Base-by-base conservation (phyloP, 2,329 filamentous ascomycete species). In the Chalara sp. region DNA sequence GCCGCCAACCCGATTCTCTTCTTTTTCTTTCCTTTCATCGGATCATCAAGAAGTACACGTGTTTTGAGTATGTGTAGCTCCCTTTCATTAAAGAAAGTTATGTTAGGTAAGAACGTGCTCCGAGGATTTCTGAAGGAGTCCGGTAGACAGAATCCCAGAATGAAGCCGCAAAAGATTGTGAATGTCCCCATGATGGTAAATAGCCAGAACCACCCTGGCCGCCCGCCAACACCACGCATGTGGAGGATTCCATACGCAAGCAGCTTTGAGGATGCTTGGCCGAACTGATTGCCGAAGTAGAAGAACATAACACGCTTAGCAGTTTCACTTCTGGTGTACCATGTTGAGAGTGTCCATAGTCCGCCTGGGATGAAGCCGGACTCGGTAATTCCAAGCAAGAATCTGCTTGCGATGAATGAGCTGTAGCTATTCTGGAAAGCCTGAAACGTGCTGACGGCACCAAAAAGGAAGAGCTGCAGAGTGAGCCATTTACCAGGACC, bases 21-120 rank as follows among this genome's bases (percentile, higher is more conserved):
- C 21, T 21, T 21, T 21, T 21, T 21, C 21, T 21, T 21, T 21
- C 72, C 60, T 72, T 76, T 40, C 65, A 68, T 56, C n/a, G 59
- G 59, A 45, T 79, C 78, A 50, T 81, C 78, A 5, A 78, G 72
- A 31, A 68, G 56, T 28, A 83, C 71, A 32, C 76, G 76, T 58
- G 84, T 85, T 5, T 84, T 80, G 67, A 86, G 79, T 52, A 86
- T 84, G 57, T 80, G 80, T 59, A 83, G 79, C 62, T 86, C 81
- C 21, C 68, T 73, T 51, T 83, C 79, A 8, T 65, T 76, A 62
- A 86, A 83, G 76, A 81, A 83, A 3, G 83, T 66, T 21, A 21
- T 21, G 47, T 80, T 79, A 33, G 80, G 76, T 3, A 79, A 72
- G 57, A 81, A 79, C 58, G 72, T 72, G 37, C 51, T 28, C 44